Conservation (phyloP, 257 asterid species). For the Coffea canephora region DNA sequence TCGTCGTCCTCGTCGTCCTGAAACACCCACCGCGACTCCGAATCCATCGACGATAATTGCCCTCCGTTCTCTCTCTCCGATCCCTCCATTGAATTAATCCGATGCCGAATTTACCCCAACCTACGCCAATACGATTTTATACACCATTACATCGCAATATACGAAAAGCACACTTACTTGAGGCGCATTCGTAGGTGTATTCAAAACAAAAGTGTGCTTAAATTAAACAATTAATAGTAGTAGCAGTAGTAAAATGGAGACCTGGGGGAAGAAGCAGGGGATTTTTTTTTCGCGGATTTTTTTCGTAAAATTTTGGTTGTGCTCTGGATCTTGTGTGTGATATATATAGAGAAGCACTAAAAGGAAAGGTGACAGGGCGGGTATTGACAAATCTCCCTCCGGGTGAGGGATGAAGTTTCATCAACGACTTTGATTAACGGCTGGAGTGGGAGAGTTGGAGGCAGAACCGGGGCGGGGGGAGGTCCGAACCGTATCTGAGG, state of each 20-base stretch:
- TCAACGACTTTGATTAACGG: not conserved
- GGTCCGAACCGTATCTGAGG: not conserved
- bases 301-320: too few species aligned
- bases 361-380: not conserved
- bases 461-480: not conserved
- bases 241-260: not conserved
- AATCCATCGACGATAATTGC: slow-evolving; percentile 71
- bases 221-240: too few species aligned
- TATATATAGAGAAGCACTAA: too few species aligned
- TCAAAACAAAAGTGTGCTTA: not conserved
- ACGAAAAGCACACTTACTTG: not conserved
- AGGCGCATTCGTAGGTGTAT: not conserved
- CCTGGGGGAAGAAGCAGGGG: not conserved
- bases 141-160: not conserved
- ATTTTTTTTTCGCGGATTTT: not conserved
- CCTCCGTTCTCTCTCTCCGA: slow-evolving; percentile 81
- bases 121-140: not conserved
- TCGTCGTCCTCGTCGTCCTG: slow-evolving; percentile 46
- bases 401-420: too few species aligned
- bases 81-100: slow-evolving; percentile 41
- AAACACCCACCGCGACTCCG: slow-evolving; percentile 98
- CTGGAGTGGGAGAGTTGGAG: not conserved
- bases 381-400: not conserved
- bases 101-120: not conserved
- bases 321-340: not conserved